Evolutionary conservation across 768 basidiomycete genomes (phyloP).

Genomic region (Amanita thiersii): DNA sequence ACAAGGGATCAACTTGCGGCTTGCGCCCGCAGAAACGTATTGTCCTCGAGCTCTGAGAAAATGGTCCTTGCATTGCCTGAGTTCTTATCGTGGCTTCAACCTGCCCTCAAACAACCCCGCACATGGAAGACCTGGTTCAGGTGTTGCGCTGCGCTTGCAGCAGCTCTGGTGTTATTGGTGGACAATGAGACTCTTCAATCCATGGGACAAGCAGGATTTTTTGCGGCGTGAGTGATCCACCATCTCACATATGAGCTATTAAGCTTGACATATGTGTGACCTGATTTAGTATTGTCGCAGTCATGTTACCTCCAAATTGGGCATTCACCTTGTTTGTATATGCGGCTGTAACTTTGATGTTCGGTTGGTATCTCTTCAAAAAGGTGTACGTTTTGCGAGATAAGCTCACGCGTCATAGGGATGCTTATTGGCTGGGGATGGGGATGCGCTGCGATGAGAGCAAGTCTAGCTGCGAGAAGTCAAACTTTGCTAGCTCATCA

Average conservation of each 20-base stretch:
- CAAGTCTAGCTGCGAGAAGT: conserved; percentile 27
- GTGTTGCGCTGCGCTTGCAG: conserved; percentile 25
- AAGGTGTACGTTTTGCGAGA: background rate
- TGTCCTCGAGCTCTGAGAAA: too few relatives aligned
- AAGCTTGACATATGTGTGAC: background rate
- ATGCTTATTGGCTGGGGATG: conserved; percentile 41
- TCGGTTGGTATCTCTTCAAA: conserved; percentile 18
- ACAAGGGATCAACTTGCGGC: background rate
- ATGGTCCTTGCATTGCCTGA: too few relatives aligned
- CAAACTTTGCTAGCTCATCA: conserved; percentile 25
- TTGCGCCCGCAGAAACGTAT: background rate
- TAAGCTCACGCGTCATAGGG: conserved; percentile 14
- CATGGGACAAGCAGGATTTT: conserved; percentile 36
- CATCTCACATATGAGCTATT: background rate
- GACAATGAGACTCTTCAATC: conserved; percentile 19
- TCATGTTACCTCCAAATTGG: conserved; percentile 30
- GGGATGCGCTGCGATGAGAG: conserved; percentile 35
- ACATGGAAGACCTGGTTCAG: conserved; percentile 32
- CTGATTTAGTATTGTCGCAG: conserved; percentile 25
- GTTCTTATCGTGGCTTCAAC: background rate
- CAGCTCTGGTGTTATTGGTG: conserved; percentile 27
- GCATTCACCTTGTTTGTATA: conserved; percentile 30
- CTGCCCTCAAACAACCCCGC: conserved; percentile 19
- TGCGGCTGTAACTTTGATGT: conserved; percentile 22
- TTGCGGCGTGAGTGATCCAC: conserved; percentile 22